Conservation (phyloP, 129 eudicot genomes). For the Sambucus nigra region DNA sequence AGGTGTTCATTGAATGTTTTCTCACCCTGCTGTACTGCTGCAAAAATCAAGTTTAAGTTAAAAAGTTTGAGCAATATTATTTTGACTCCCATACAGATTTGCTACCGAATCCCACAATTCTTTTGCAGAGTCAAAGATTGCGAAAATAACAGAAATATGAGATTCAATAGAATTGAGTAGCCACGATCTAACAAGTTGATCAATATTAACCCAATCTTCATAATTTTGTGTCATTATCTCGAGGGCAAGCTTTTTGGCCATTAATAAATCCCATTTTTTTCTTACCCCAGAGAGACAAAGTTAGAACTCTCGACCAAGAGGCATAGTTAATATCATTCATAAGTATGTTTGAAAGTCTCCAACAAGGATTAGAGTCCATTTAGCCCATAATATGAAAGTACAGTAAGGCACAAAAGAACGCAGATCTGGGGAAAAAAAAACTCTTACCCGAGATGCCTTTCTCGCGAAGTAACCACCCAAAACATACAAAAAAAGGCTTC, state of each 20-base stretch:
- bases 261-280: not conserved
- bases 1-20: too few species aligned
- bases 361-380: not conserved
- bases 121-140: not conserved
- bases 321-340: not conserved
- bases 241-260: not conserved
- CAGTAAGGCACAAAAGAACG: too few species aligned
- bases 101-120: not conserved
- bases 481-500: too few species aligned
- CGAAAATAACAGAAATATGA: not conserved
- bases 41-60: not conserved
- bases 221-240: not conserved
- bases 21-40: too few species aligned
- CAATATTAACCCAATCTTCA: not conserved
- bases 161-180: not conserved
- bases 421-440: too few species aligned
- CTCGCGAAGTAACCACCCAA: too few species aligned
- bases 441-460: too few species aligned
- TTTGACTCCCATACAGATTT: not conserved
- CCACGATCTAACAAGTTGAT: not conserved
- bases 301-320: not conserved
- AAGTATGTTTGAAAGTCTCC: not conserved
- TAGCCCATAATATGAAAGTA: too few species aligned
- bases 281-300: not conserved
- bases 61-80: not conserved